Evolutionary conservation across 345 rosid species (phyloP).

Genomic region (Aegle marmelos): DNA sequence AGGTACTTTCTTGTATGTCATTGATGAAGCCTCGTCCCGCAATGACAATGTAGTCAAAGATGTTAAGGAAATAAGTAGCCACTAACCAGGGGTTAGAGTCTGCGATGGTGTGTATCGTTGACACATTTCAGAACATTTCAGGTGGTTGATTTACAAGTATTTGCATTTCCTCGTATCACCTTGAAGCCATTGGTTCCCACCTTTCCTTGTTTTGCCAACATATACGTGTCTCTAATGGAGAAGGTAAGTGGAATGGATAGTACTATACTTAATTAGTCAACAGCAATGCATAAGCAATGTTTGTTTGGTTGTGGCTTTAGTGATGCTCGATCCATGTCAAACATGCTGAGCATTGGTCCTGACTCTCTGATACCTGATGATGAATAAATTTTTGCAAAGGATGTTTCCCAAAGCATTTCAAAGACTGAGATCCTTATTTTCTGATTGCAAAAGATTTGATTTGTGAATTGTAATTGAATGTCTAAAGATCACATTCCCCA

Average conservation of each 20-base stretch:
- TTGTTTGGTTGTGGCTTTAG: neutral
- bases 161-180: conserved; percentile 87
- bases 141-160: conserved; percentile 94
- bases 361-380: neutral
- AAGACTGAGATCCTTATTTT: neutral
- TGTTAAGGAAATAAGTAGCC: neutral
- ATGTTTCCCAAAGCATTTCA: neutral
- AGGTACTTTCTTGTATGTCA: conserved; percentile 38
- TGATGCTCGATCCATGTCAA: neutral
- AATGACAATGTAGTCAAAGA: neutral
- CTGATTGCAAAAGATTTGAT: neutral
- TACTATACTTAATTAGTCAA: neutral
- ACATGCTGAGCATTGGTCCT: neutral
- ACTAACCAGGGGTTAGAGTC: neutral
- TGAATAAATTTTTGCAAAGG: neutral
- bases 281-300: neutral
- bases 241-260: conserved; percentile 48
- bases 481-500: neutral
- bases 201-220: conserved; percentile 95
- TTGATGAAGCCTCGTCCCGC: neutral
- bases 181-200: conserved; percentile 84
- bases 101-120: neutral
- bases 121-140: conserved; percentile 28
- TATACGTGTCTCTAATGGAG: conserved; percentile 85
- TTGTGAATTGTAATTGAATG: neutral